Base-by-base conservation (phyloP, 805 yeast genomes). In the Candida morakotiae region DNA sequence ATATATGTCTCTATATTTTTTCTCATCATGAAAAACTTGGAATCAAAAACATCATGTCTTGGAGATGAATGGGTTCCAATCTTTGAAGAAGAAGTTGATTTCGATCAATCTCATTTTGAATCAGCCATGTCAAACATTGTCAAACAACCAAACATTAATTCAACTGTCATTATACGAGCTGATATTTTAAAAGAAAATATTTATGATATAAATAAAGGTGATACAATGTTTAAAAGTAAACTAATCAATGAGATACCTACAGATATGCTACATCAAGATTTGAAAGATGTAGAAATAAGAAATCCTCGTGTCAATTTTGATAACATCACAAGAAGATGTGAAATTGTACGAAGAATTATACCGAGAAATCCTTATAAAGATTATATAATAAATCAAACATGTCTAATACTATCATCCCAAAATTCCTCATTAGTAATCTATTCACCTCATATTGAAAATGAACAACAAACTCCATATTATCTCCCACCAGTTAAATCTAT, bases 301-400 rank as follows among this genome's bases (percentile, higher is more conserved):
- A 31, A 43, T 9, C 53, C 62, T 13, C 62, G 66, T 6, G 13
- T 30, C 15, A 35, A 41, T 3, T 16, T 29, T 25, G 7, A 39
- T 61, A 13, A 29, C 41, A 5, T 50, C 62, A 37, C 35, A 52
- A 40, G 71, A 14, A 64, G 66, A 30, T 55, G 58, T 15, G 79
- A 80, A 46, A 62, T 83, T 32, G 86, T 87, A n/a, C 74, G 97
- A 47, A 69, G 95, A 47, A 79, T 89, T 24, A 74, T 89, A n/a
- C 98, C 98, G 9, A 69, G 97, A 58, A 89, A 89, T 52, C 95
- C 96, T 0, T 79, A 77, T 53, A 83, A 86, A 50, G 98, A 89
- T 55, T 73, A 75, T 35, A 75, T 86, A 17, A 78, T 88, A 43
- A 85, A 86, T 54, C 98, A 91, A 58, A 83, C 96, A 0, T 89